These are phyloP conservation scores for Ceratobasidium theobromae DNA, from an alignment of 1,284 basidiomycete species.

Conservation along the genomic window DNA sequence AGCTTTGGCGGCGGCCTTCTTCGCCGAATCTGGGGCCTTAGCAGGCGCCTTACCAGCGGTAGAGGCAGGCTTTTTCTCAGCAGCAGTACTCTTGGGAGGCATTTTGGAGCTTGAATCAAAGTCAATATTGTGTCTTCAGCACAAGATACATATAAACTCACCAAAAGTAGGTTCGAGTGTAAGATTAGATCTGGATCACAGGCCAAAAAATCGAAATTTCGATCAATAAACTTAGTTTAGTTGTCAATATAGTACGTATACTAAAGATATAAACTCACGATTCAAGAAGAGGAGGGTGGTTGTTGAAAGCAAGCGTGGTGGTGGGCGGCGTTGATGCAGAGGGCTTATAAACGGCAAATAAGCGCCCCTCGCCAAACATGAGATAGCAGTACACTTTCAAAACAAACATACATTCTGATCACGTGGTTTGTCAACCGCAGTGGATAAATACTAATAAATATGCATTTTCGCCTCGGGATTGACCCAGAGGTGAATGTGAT, in stretches of 20 bases:
- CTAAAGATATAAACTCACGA: neutral
- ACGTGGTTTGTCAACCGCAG: neutral
- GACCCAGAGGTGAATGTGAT: no score
- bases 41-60: slow-evolving; percentile 44
- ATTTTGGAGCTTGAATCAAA: slow-evolving; percentile 14
- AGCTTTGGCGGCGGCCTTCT: slow-evolving; percentile 56
- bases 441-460: no score
- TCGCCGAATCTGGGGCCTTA: slow-evolving; percentile 51
- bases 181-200: neutral
- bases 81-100: slow-evolving; percentile 50
- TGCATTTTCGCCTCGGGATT: no score
- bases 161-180: neutral
- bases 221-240: no score
- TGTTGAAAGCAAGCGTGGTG: neutral
- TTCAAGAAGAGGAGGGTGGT: slow-evolving; percentile 14
- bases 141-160: slow-evolving; percentile 8
- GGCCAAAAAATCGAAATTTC: neutral
- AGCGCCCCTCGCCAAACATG: slow-evolving; percentile 15
- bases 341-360: slow-evolving; percentile 16
- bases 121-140: neutral
- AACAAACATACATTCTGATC: slow-evolving; percentile 9
- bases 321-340: neutral
- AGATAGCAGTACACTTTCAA: slow-evolving; percentile 11
- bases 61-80: slow-evolving; percentile 56
- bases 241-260: neutral